Percentiles rank a stretch among this genome's conserved stretches.
Evolutionary conservation across 2,329 filamentous ascomycete species (phyloP).

Genomic region (Aspergillus arachidicola): DNA sequence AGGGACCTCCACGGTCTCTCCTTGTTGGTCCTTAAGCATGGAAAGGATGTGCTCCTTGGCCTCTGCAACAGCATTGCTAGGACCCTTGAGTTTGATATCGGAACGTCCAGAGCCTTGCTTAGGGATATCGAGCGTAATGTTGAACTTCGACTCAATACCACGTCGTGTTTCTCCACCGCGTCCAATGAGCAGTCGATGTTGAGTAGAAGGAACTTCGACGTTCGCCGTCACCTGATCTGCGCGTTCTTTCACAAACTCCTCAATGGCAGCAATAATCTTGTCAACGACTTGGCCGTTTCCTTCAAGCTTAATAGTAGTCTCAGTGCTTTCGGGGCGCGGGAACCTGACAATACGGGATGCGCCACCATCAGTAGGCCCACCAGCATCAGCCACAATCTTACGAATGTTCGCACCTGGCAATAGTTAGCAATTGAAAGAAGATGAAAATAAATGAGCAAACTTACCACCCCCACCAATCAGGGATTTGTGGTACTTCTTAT

Average conservation of each 20-base stretch:
- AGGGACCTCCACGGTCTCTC: constrained; percentile 84
- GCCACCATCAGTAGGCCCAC: constrained; percentile 83
- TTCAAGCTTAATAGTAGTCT: constrained; percentile 83
- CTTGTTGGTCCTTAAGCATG: constrained; percentile 81
- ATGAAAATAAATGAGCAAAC: constrained; percentile 38
- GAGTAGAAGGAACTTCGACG: constrained; percentile 82
- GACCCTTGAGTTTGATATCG: constrained; percentile 82
- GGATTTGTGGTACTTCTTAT: constrained; percentile 84
- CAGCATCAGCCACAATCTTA: constrained; percentile 82
- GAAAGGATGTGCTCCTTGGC: constrained; percentile 80
- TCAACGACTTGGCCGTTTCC: constrained; percentile 82
- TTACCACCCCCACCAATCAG: constrained; percentile 87
- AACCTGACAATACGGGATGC: constrained; percentile 92
- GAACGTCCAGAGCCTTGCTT: constrained; percentile 83
- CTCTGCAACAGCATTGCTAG: constrained; percentile 75
- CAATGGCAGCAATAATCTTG: constrained; percentile 81
- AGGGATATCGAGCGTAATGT: constrained; percentile 85
- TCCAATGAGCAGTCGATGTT: constrained; percentile 89
- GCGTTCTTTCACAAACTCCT: constrained; percentile 78
- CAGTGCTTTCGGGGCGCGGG: constrained; percentile 82
- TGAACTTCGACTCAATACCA: constrained; percentile 82
- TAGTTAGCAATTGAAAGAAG: constrained; percentile 11
- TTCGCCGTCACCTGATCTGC: constrained; percentile 79
- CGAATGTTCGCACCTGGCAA: constrained; percentile 76
- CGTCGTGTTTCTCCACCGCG: constrained; percentile 86